Base-by-base conservation (phyloP, 768 basidiomycete genomes). In the Boletus rubescentipes region DNA sequence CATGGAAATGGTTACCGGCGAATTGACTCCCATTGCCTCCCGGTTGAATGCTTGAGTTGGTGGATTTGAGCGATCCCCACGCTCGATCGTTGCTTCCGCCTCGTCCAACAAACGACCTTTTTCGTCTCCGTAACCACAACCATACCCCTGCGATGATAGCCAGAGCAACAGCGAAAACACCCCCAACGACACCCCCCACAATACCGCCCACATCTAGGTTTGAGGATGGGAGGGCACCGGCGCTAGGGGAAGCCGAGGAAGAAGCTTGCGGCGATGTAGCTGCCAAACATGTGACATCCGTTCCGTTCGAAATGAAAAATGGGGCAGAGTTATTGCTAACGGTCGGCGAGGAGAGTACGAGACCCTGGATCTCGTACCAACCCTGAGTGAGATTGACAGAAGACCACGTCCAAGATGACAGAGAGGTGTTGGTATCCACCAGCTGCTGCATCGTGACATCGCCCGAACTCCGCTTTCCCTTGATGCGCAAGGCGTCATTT, bases 111-210 rank as follows among this genome's bases (percentile, higher is more conserved):
- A 57, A 31, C 20, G 26, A 18, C 38, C 50, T 54, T 42, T 51
- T 59, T 57, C 65, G 62, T 30, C 58, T 61, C 46, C 54, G 55
- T 45, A 66, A 38, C 55, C 60, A 68, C 34, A 75, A 56, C 34
- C 67, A 72, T 34, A 74, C 52, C 54, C 73, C 70, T 50, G 43
- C 58, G 23, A 75, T 47, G 8, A 70, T 61, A 15, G 72, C 60
- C 20, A 77, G 56, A 5, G 57, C 58, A 31, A 82, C 49, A 14
- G 67, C 76, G 3, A 75, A 61, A 2, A 72, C 18, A 2, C 73
- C 79, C 5, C 80, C 84, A 4, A 85, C 57, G 18, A 79, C 75
- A 23, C 78, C 77, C 2, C 84, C 86, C 6, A 75, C 77, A 26
- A 87, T 79, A 9, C 74, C 72, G 0, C 75, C 78, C 1, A 69